Percentiles rank a stretch among this genome's conserved stretches.
phyloP scores from a whole-genome alignment of 176 grass and related monocot genomes.

The Rhynchospora tenuis region DNA sequence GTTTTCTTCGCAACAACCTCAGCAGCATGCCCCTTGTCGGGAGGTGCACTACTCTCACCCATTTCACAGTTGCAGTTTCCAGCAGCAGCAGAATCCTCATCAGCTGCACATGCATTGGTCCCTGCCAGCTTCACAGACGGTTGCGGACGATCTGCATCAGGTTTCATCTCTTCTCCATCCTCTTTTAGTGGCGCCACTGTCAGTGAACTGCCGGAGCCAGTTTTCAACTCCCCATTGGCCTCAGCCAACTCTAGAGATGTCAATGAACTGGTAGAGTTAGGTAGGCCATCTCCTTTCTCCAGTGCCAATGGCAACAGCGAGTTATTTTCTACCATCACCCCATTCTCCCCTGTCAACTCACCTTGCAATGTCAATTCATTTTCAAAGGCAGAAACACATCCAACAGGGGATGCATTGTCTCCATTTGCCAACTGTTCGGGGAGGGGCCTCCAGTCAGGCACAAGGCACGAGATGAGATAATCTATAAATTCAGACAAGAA shows the following conservation, averaged over 20 bases:
- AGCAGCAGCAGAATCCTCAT: background rate
- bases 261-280: background rate
- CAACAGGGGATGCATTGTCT: background rate
- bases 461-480: constrained; percentile 22
- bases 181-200: background rate
- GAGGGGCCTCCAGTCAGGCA: constrained; percentile 21
- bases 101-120: background rate
- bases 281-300: background rate
- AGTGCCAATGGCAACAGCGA: background rate
- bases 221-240: background rate
- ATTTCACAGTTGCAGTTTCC: background rate
- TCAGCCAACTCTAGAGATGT: background rate
- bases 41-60: background rate
- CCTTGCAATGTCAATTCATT: background rate
- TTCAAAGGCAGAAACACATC: background rate
- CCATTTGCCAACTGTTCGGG: background rate
- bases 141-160: background rate
- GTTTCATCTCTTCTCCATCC: background rate
- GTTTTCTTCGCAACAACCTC: constrained; percentile 7
- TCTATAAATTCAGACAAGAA: constrained; percentile 31
- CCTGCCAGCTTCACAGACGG: too few species aligned
- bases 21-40: background rate
- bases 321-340: background rate
- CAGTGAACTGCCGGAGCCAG: background rate
- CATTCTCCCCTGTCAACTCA: background rate